Evolutionary conservation across 345 rosid species (phyloP), one percentile per base, ranked within the genome.

Genomic region (Dipteronia sinensis): DNA sequence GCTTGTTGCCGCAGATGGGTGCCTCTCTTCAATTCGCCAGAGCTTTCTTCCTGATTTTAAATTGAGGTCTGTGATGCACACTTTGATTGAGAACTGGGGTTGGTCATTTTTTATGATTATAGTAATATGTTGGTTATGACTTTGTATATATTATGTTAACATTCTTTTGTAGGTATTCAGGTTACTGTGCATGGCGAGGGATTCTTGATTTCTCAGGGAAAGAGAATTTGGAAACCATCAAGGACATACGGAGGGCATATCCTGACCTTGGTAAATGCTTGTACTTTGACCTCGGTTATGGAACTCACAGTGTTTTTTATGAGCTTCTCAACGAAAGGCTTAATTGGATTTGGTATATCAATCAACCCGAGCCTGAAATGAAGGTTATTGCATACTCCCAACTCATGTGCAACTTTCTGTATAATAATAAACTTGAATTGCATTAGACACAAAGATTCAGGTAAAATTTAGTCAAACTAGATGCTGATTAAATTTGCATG

Each of bases 181-280:
- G 95, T 65, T 95, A 89, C 23, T 91, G 93, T 77, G 95, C 97
- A 19, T 91, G 95, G 98, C 85, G 94, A 86, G 94, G 98, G 56
- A 84, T 93, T 79, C 88, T 88, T 40, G 88, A 95, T 77, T 93
- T 89, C 78, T 83, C 91, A 7, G 88, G 78, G 51, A 69, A 68
- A 55, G 95, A 89, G 83, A 76, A 82, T 75, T 86, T 88, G 3
- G 92, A 89, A 69, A 83, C 77, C 22, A 82, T 88, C 15, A 0
- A 67, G 2, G 90, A 85, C 8, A 87, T 93, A 34, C 76, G 85
- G 74, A 85, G 65, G 69, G 81, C 77, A 73, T 91, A 89, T 79
- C 92, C 94, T 12, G 89, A 89, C 31, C 88, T 91, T 63, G 98
- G 95, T 27, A 90, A 81, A 51, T 91, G 97, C 78, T 75, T 90